These are phyloP conservation scores for Fusarium fracticaudum DNA, from an alignment of 2,329 filamentous ascomycete species.

Conservation along the genomic window DNA sequence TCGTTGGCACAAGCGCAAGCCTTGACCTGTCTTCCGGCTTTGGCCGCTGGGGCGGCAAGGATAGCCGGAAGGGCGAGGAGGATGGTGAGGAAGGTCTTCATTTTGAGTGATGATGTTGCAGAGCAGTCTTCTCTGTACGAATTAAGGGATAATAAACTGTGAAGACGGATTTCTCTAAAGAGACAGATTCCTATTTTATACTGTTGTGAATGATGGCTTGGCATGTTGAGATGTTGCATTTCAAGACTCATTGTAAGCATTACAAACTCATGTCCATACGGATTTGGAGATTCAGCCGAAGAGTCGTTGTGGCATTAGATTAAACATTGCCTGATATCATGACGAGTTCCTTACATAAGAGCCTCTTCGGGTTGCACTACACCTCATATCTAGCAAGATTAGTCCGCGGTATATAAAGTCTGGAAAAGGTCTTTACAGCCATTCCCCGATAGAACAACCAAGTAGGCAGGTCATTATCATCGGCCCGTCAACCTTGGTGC, in stretches of 20 bases:
- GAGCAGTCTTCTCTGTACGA: accelerated
- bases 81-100: background rate
- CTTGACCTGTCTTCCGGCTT: background rate
- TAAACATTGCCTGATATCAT: background rate
- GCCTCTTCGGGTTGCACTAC: background rate
- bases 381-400: background rate
- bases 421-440: accelerated
- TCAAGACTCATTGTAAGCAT: background rate
- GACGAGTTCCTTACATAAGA: background rate
- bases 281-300: background rate
- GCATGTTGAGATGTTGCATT: background rate
- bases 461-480: background rate
- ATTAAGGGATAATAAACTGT: accelerated
- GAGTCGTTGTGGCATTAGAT: accelerated
- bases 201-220: accelerated
- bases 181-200: background rate
- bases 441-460: background rate
- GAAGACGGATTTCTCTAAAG: accelerated
- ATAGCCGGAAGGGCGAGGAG: background rate
- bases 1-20: background rate
- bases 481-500: background rate
- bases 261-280: background rate
- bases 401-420: background rate
- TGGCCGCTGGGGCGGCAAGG: background rate
- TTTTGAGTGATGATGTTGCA: accelerated